Conservation (phyloP, 164 flowering plant species). For the Houttuynia cordata region DNA sequence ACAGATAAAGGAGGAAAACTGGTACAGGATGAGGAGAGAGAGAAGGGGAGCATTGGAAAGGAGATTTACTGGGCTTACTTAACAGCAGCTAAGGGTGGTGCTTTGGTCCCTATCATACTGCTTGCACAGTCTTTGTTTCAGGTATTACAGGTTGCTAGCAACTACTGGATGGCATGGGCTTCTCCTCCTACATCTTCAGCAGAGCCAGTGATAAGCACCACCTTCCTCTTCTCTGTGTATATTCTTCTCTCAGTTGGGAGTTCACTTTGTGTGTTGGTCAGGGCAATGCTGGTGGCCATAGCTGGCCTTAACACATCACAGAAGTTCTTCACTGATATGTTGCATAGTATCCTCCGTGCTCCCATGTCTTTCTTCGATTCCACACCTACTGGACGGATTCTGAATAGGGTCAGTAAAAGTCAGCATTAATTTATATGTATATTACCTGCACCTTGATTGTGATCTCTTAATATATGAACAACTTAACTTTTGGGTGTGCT, state of each 20-base stretch:
- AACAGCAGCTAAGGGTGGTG: constrained; percentile 59
- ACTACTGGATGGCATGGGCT: constrained; percentile 99
- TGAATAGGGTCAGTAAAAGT: constrained; percentile 64
- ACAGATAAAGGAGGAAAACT: constrained; percentile 52
- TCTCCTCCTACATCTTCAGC: constrained; percentile 43
- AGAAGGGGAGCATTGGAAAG: constrained; percentile 85
- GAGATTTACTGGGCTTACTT: constrained; percentile 83
- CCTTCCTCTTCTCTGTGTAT: constrained; percentile 48
- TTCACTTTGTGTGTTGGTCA: constrained; percentile 58
- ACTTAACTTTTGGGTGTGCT: not conserved
- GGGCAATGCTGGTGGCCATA: constrained; percentile 45
- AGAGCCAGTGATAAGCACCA: constrained; percentile 30
- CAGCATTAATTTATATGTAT: no score
- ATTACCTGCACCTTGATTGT: no score
- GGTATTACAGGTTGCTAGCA: constrained; percentile 67
- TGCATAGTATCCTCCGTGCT: constrained; percentile 58
- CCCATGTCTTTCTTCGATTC: constrained; percentile 99
- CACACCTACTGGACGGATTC: constrained; percentile 89
- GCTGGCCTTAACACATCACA: constrained; percentile 65
- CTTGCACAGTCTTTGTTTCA: constrained; percentile 77
- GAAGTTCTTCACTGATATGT: constrained; percentile 67
- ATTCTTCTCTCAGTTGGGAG: constrained; percentile 61
- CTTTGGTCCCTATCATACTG: constrained; percentile 53
- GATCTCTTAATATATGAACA: no score
- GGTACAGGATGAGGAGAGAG: constrained; percentile 82